Base-by-base conservation (phyloP, 495 filamentous ascomycete genomes). In the Glutinoglossum americanum region DNA sequence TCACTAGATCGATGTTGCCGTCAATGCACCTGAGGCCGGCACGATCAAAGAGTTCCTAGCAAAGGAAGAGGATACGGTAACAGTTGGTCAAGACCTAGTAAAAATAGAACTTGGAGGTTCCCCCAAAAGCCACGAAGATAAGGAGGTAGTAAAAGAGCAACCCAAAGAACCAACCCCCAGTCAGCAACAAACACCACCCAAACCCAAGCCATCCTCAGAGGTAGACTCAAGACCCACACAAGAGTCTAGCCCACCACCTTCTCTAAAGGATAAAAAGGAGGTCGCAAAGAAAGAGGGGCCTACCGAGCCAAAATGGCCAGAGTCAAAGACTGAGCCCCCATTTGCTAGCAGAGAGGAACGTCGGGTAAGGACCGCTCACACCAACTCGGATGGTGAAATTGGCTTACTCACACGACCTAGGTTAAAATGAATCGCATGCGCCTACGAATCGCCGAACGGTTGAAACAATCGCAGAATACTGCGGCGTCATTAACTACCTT, bases 351-450 rank as follows among this genome's bases (percentile, higher is more conserved):
- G 92, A 28, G 89, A 95, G 60, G 93, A 98, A 74, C 80, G 85
- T 60, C 79, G 90, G 57, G 89, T 92, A 76, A 63, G 83, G 39
- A 27, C 54, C 2, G 45, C 56, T 56, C 37, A 55, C 45, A 45
- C 10, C 28, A 60, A 37, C 25, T 11, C 8, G 19, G 19, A 47
- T 47, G 3, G 11, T 28, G 27, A 11, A 26, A 17, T 6, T 32
- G 26, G 19, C 13, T 21, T 58, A 26, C 9, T 19, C 2, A 17
- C 5, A 25, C 26, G 33, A 26, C 27, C 33, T 62, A 90, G 87
- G 89, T 96, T 62, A 98, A 98, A 76, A 98, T 98, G 92, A 97
- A 97, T 74, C 85, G 93, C 56, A 98, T 98, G 93, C 87, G 92
- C 54, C 79, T 97, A 48, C 81, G 92, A 23, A 98, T 97, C 61